These are phyloP conservation scores for Fusarium odoratissimum DNA, from an alignment of 2,329 filamentous ascomycete genomes.

Conservation along the genomic window DNA sequence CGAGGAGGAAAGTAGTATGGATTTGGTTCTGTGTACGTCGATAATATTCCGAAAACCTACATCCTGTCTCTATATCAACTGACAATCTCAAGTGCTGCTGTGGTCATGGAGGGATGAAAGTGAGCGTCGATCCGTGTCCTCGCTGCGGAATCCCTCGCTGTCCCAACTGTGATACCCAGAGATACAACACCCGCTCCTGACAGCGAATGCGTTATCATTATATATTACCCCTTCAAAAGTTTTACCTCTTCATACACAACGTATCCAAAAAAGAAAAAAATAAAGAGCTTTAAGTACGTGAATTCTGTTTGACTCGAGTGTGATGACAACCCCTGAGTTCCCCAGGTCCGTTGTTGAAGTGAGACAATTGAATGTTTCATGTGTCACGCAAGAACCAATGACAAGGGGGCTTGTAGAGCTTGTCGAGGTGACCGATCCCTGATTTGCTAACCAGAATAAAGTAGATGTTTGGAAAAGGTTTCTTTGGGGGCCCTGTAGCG, in stretches of 20 bases:
- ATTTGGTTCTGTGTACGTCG: slow-evolving; percentile 13
- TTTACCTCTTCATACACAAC: too few relatives aligned
- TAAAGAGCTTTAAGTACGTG: neutral
- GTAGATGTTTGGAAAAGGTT: neutral
- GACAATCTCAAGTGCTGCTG: slow-evolving; percentile 23
- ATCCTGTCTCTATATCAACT: neutral
- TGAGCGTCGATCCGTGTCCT: slow-evolving; percentile 31
- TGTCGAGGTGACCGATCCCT: neutral
- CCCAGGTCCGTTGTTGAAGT: neutral
- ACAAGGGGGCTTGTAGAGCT: neutral
- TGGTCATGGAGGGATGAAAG: slow-evolving; percentile 36
- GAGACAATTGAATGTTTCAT: neutral
- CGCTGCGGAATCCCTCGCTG: slow-evolving; percentile 22
- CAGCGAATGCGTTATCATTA: neutral
- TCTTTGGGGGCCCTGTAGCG: neutral
- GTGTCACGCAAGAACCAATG: neutral
- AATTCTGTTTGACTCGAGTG: neutral
- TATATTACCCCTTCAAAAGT: too few relatives aligned
- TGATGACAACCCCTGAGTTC: neutral
- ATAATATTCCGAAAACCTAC: neutral
- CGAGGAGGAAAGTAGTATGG: slow-evolving; percentile 12
- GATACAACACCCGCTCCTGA: slow-evolving; percentile 6
- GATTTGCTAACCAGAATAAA: neutral
- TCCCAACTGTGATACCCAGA: slow-evolving; percentile 30
- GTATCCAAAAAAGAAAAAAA: too few relatives aligned